phyloP scores from a whole-genome alignment of 1,284 basidiomycete genomes.

The Wallemia mellicola region DNA sequence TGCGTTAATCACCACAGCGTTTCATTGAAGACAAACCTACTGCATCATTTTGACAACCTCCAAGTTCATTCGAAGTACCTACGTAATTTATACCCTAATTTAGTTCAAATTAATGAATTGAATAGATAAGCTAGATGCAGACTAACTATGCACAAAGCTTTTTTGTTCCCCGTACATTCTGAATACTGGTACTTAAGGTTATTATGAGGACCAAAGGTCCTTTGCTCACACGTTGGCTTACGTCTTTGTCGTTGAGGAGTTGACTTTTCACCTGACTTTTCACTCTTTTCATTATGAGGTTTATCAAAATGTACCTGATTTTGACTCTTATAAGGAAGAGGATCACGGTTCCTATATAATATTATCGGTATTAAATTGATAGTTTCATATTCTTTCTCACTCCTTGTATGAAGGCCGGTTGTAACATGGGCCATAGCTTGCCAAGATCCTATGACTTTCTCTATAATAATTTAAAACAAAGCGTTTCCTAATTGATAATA shows the following conservation, averaged over 20 bases:
- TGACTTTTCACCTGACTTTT: background rate
- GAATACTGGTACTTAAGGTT: background rate
- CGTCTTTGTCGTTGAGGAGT: background rate
- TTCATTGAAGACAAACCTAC: background rate
- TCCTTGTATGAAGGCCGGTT: too few species aligned
- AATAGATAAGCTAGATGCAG: background rate
- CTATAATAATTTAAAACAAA: background rate
- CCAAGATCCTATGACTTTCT: background rate
- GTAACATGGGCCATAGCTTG: too few species aligned
- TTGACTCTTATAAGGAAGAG: background rate
- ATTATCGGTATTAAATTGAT: too few species aligned
- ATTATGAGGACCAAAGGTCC: background rate
- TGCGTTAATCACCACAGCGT: background rate
- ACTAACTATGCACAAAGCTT: background rate
- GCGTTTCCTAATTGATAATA: background rate
- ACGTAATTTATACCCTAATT: background rate
- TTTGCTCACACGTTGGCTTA: background rate
- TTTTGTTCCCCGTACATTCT: background rate
- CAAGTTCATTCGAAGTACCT: background rate
- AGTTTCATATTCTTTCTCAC: too few species aligned
- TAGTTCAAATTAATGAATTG: background rate
- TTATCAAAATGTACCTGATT: too few species aligned
- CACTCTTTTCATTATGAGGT: background rate
- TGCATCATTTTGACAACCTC: background rate
- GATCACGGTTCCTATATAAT: background rate